Percentiles rank a stretch among this genome's conserved stretches.
phyloP scores from a whole-genome alignment of 2,329 filamentous ascomycete species.

The Diaporthe citriasiana region DNA sequence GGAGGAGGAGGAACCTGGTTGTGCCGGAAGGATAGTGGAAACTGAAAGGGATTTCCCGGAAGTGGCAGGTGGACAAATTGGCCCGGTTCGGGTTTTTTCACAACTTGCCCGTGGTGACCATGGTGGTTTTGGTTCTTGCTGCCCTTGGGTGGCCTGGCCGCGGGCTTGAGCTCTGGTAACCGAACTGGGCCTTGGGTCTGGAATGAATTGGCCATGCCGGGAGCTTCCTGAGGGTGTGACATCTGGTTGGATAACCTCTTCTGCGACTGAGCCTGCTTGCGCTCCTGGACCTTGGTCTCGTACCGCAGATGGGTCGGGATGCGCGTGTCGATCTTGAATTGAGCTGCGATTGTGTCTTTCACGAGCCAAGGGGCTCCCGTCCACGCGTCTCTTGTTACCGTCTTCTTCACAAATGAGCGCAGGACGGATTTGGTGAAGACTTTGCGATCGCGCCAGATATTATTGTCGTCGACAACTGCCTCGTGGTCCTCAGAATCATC shows the following conservation, averaged over 20 bases:
- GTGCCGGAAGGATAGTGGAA: conserved; percentile 59
- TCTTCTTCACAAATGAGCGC: conserved; percentile 94
- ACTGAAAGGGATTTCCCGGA: conserved; percentile 63
- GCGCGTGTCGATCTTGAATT: conserved; percentile 89
- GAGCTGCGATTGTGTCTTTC: conserved; percentile 84
- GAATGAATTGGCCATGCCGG: conserved; percentile 53
- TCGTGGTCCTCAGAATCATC: conserved; percentile 78
- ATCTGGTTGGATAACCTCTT: conserved; percentile 65
- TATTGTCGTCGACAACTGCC: conserved; percentile 82
- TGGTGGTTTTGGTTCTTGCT: conserved; percentile 76
- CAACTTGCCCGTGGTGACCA: conserved; percentile 48
- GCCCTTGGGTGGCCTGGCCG: conserved; percentile 76
- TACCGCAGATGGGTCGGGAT: conserved; percentile 87
- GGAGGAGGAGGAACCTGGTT: conserved; percentile 59
- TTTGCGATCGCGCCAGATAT: conserved; percentile 89
- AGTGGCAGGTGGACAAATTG: conserved; percentile 56
- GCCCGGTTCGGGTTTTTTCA: conserved; percentile 56
- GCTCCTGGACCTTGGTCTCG: conserved; percentile 82
- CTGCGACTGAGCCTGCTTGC: conserved; percentile 78
- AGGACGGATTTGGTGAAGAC: conserved; percentile 96
- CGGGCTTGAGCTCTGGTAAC: conserved; percentile 81
- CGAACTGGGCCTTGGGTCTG: conserved; percentile 65
- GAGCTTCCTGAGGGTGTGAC: conserved; percentile 58
- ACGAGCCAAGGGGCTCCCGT: conserved; percentile 97
- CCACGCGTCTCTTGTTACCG: conserved; percentile 92